Evolutionary conservation across 1,284 basidiomycete genomes (phyloP), one percentile per base, ranked within the genome.

Genomic region (Pascua sp.): DNA sequence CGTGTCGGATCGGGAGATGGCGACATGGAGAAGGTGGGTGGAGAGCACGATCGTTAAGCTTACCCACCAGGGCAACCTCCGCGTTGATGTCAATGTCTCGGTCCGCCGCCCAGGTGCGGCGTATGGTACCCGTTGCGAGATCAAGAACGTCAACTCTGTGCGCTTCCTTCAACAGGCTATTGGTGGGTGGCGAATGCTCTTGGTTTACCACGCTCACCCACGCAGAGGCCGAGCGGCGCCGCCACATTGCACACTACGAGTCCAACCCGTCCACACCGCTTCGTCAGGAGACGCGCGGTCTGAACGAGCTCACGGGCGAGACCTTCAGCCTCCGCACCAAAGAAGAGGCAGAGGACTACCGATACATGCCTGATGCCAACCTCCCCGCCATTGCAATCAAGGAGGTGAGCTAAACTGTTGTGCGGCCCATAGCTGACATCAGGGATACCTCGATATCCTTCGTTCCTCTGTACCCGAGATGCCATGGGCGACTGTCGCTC

Each of bases 351-450:
- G 89, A 89, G 5, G 95, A 98, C 72, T 99, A 98, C 74, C 83
- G 95, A 8, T 99, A 97, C 78, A 94, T 99, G 91, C 96, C 96
- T 0, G 96, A 98, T 72, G 87, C 91, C 0, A 98, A 98, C 70
- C 78, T 98, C 0, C 91, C 91, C 0, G 84, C 88, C 0, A 73
- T 94, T 5, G 69, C 85, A 32, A 74, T 97, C n/a, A 80, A 82
- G 56, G 71, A 62, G 9, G 77, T 76, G 39, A 63, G 73, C 45
- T 51, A 13, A 0, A 1, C 5, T 2, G 4, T 36, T 0, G 2
- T 4, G 8, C n/a, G n/a, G n/a, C n/a, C n/a, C n/a, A 0, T 10
- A 37, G 50, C 50, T 51, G 42, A 59, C 36, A 45, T 8, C 66
- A 91, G 89, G 73, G 75, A 43, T 86, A 86, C 58, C 78, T 95